Conservation (phyloP, 352 stramenopile species). For the Phytophthora ramorum region DNA sequence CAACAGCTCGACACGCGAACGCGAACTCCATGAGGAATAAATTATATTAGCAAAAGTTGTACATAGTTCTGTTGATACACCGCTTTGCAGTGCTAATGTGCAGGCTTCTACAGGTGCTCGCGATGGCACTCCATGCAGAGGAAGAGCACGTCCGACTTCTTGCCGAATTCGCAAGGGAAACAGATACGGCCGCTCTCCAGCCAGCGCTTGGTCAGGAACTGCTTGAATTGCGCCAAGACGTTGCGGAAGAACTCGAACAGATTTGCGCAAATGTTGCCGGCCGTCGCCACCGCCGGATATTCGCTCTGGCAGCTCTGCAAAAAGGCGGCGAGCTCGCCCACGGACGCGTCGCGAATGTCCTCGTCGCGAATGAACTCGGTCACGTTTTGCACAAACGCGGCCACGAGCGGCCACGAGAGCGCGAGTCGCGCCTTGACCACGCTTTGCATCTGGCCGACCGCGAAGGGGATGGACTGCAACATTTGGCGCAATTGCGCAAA, state of each 20-base stretch:
- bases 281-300: neutral
- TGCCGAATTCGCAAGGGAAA: slow-evolving; percentile 83
- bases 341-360: slow-evolving; percentile 71
- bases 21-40: too few relatives aligned
- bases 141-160: slow-evolving; percentile 79
- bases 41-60: slow-evolving; percentile 40
- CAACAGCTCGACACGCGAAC: slow-evolving; percentile 6
- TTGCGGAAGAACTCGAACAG: slow-evolving; percentile 70
- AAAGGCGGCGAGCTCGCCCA: slow-evolving; percentile 69
- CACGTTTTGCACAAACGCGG: slow-evolving; percentile 67
- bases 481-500: slow-evolving; percentile 66
- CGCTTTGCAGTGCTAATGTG: neutral
- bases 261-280: slow-evolving; percentile 68
- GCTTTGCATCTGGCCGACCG: slow-evolving; percentile 68
- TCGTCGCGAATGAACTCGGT: slow-evolving; percentile 76
- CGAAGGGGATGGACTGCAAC: slow-evolving; percentile 69
- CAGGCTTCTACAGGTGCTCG: slow-evolving; percentile 60
- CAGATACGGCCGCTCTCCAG: slow-evolving; percentile 59
- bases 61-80: slow-evolving; percentile 14
- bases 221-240: slow-evolving; percentile 70
- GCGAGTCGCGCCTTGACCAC: slow-evolving; percentile 61
- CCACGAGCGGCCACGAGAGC: slow-evolving; percentile 73
- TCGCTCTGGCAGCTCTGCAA: slow-evolving; percentile 44
- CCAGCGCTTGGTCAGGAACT: slow-evolving; percentile 69
- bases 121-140: slow-evolving; percentile 88